A percentile compares a stretch with the other conserved stretches of the same genome.
Conservation (phyloP, 169 alveolate genomes). For the Amoebophrya sp. region DNA sequence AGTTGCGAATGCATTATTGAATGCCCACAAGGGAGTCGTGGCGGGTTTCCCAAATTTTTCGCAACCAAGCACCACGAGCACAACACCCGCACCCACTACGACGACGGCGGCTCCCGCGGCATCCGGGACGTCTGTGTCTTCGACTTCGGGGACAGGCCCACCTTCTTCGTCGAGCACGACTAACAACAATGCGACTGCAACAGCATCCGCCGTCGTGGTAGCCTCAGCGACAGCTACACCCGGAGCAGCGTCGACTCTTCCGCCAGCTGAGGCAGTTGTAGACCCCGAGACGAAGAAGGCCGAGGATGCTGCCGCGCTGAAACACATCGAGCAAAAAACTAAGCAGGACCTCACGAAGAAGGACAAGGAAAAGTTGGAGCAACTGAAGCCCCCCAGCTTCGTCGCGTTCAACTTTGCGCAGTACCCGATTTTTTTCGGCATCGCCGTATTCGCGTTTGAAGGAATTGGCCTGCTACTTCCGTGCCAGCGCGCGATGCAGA, state of each 20-base stretch:
- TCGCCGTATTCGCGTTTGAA: constrained; percentile 16
- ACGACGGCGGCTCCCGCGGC: too few relatives aligned
- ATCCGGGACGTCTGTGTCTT: too few relatives aligned
- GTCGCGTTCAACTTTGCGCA: not conserved
- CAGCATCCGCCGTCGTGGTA: too few relatives aligned
- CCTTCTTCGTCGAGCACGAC: too few relatives aligned
- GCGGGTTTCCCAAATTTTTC: not conserved
- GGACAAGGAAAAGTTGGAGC: not conserved
- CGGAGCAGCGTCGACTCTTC: too few relatives aligned
- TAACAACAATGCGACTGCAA: too few relatives aligned
- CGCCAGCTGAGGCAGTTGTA: too few relatives aligned
- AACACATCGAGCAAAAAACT: not conserved
- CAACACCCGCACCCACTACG: too few relatives aligned
- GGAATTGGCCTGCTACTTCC: constrained; percentile 13
- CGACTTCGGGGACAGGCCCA: too few relatives aligned
- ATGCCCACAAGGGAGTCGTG: not conserved
- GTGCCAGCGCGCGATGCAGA: constrained; percentile 1
- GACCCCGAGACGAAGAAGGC: too few relatives aligned
- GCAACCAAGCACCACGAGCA: not conserved
- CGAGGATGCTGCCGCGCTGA: too few relatives aligned
- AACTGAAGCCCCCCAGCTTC: not conserved
- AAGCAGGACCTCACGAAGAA: not conserved
- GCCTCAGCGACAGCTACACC: too few relatives aligned
- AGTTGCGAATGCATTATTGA: not conserved
- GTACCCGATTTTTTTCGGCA: constrained; percentile 17